Evolutionary conservation across 1,139 yeast genomes (phyloP).

Genomic region (Sugiyamaella novakii): DNA sequence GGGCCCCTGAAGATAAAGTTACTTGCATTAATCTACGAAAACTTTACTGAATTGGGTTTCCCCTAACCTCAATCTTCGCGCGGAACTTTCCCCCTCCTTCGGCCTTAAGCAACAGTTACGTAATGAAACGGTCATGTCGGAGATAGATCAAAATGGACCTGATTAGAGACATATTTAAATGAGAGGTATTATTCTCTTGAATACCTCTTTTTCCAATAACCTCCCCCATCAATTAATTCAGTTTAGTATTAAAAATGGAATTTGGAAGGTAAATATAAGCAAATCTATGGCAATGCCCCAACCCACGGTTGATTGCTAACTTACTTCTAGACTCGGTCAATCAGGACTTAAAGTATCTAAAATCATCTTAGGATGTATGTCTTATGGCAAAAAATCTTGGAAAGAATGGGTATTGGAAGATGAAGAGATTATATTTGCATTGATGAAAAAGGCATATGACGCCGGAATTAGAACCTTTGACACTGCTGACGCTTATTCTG

Average conservation of each 20-base stretch:
- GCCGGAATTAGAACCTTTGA: slow-evolving; percentile 54
- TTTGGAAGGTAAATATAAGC: not conserved
- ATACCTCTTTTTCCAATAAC: not conserved
- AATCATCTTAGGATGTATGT: slow-evolving; percentile 61
- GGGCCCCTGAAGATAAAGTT: too few species aligned
- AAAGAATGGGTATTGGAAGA: slow-evolving; percentile 54
- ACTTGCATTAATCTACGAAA: too few species aligned
- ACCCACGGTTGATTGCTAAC: not conserved
- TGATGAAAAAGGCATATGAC: slow-evolving; percentile 51
- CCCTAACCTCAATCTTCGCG: too few species aligned
- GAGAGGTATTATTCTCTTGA: not conserved
- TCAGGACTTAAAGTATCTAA: slow-evolving; percentile 56
- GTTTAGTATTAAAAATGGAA: not conserved
- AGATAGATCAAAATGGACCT: not conserved
- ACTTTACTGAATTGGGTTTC: too few species aligned
- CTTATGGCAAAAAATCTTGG: slow-evolving; percentile 26
- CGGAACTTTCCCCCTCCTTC: too few species aligned
- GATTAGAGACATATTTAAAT: not conserved
- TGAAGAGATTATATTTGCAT: slow-evolving; percentile 43
- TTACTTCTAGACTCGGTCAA: slow-evolving; percentile 44
- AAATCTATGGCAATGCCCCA: too few species aligned
- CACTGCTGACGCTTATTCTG: slow-evolving; percentile 51
- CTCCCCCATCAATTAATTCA: not conserved
- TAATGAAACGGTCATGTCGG: not conserved
- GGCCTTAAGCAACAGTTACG: too few species aligned